These are phyloP conservation scores for Curvularia sp. DNA, from an alignment of 2,329 filamentous ascomycete genomes.

Conservation along the genomic window DNA sequence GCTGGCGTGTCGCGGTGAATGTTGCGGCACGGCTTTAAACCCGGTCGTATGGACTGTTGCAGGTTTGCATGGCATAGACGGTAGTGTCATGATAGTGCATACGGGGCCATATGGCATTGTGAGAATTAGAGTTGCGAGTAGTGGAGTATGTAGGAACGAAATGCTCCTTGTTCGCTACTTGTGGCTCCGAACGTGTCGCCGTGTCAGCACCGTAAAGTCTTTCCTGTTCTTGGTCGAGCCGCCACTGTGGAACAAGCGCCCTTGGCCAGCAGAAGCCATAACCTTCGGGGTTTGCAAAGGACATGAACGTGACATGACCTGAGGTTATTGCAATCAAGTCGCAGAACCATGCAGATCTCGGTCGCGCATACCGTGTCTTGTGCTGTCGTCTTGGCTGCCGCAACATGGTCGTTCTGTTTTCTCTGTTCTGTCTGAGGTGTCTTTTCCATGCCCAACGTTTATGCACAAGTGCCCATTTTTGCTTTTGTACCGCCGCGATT, in stretches of 20 bases:
- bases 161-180: background rate
- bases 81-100: background rate
- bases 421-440: background rate
- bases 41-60: background rate
- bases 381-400: background rate
- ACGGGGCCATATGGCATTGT: background rate
- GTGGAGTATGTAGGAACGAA: background rate
- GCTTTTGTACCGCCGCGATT: background rate
- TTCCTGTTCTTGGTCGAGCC: background rate
- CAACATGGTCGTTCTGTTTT: background rate
- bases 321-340: background rate
- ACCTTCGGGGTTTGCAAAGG: background rate
- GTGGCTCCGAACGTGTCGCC: background rate
- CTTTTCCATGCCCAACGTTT: background rate
- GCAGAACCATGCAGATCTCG: background rate
- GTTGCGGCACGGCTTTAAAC: background rate
- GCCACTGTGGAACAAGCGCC: background rate
- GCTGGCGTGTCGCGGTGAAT: background rate
- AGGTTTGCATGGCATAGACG: background rate
- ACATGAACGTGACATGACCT: background rate
- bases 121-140: background rate
- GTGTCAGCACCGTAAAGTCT: background rate
- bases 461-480: conserved; percentile 2
- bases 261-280: background rate
- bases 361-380: background rate